Conservation (phyloP, 306 rosid genomes). For the Inga laurina region DNA sequence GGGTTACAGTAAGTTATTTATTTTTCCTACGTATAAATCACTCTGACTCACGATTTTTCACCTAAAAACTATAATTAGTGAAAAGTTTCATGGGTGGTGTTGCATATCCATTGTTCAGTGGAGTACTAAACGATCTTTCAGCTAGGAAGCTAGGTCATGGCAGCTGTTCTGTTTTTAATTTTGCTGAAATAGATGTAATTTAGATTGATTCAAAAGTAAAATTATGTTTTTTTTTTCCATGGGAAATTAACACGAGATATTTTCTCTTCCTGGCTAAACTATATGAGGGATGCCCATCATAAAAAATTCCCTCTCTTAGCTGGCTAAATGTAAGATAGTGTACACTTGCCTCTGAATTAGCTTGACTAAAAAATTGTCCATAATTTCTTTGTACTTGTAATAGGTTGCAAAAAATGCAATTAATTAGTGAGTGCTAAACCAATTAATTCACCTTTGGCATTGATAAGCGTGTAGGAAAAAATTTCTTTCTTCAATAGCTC, state of each 20-base stretch:
- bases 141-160: not conserved
- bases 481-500: not conserved
- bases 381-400: not conserved
- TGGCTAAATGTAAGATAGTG: not conserved
- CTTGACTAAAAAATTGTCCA: not conserved
- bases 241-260: not conserved
- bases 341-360: not conserved
- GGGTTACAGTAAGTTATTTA: constrained; percentile 83
- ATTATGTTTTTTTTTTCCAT: not conserved
- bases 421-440: not conserved
- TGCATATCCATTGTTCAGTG: not conserved
- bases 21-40: not conserved
- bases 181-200: not conserved
- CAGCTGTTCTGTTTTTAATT: not conserved
- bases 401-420: not conserved
- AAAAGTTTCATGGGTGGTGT: not conserved
- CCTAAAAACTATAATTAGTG: not conserved
- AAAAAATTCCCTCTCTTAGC: not conserved
- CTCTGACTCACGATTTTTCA: not conserved
- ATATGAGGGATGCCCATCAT: not conserved
- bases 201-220: not conserved
- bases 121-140: not conserved
- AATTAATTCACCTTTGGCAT: not conserved
- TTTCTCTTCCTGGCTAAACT: not conserved
- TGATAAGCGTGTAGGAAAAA: not conserved